A percentile compares a stretch with the other conserved stretches of the same genome.
Evolutionary conservation across 2,329 filamentous ascomycete genomes (phyloP).

Genomic region (Pseudocercospora eumusae): DNA sequence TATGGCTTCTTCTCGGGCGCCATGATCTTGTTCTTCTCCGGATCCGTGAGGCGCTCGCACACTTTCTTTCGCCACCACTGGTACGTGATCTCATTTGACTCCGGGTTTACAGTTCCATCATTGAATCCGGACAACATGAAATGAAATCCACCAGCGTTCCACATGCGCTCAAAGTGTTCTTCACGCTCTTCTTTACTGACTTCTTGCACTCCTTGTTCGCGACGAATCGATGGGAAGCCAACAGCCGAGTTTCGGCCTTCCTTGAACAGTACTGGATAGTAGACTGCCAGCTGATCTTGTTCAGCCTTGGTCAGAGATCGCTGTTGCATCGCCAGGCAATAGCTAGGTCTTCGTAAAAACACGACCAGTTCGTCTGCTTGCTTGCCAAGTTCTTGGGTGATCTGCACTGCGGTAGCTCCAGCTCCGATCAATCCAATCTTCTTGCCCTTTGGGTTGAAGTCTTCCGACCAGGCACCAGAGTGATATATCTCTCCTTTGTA

Average conservation of each 20-base stretch:
- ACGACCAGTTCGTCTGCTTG: constrained; percentile 52
- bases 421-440: constrained; percentile 47
- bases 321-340: constrained; percentile 63
- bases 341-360: constrained; percentile 67
- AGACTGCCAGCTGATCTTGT: constrained; percentile 50
- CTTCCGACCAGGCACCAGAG: constrained; percentile 44
- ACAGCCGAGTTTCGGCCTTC: constrained; percentile 45
- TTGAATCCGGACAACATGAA: constrained; percentile 58
- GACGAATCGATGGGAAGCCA: constrained; percentile 55
- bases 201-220: constrained; percentile 54
- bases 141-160: constrained; percentile 54
- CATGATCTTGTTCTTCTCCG: constrained; percentile 52
- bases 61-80: constrained; percentile 59
- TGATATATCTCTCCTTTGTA: constrained; percentile 47
- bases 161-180: constrained; percentile 47
- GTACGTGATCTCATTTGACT: constrained; percentile 56
- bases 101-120: constrained; percentile 50
- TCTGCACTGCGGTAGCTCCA: constrained; percentile 48
- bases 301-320: constrained; percentile 49
- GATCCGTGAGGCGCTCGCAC: constrained; percentile 53
- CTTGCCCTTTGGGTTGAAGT: constrained; percentile 40
- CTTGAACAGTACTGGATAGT: constrained; percentile 53
- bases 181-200: constrained; percentile 46
- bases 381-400: constrained; percentile 39
- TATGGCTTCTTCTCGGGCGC: constrained; percentile 51